These are phyloP conservation scores for Talaromyces sp. DNA, from an alignment of 2,329 filamentous ascomycete species.

Conservation along the genomic window DNA sequence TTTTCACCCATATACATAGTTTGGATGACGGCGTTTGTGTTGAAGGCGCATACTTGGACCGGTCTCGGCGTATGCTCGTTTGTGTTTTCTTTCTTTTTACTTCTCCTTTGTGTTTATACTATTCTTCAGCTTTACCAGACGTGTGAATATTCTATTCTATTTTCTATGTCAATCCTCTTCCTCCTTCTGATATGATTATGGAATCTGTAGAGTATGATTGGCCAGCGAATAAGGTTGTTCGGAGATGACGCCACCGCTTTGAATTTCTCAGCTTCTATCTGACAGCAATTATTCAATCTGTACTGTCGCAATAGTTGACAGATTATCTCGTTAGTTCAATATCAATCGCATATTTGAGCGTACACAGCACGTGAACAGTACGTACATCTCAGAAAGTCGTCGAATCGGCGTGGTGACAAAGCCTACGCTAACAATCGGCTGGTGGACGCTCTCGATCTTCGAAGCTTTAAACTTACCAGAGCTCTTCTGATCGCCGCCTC, in stretches of 20 bases:
- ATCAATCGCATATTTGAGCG: neutral
- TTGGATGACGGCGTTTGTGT: slow-evolving; percentile 12
- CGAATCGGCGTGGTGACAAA: neutral
- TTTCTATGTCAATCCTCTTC: neutral
- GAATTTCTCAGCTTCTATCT: slow-evolving; percentile 8
- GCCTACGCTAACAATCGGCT: neutral
- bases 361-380: neutral
- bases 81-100: neutral
- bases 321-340: neutral
- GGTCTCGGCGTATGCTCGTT: neutral
- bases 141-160: slow-evolving; percentile 14
- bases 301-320: neutral
- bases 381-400: neutral
- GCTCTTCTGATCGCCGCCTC: neutral
- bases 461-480: neutral
- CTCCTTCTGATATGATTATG: neutral
- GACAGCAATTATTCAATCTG: neutral
- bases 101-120: slow-evolving; percentile 13
- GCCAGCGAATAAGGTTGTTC: neutral
- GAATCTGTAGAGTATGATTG: slow-evolving; percentile 1
- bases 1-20: neutral
- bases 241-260: slow-evolving; percentile 10
- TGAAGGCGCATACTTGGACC: neutral
- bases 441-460: neutral
- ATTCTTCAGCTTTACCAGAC: slow-evolving; percentile 1